These are phyloP conservation scores for Schizophyllum commune DNA, from an alignment of 1,284 basidiomycete species.

Conservation along the genomic window DNA sequence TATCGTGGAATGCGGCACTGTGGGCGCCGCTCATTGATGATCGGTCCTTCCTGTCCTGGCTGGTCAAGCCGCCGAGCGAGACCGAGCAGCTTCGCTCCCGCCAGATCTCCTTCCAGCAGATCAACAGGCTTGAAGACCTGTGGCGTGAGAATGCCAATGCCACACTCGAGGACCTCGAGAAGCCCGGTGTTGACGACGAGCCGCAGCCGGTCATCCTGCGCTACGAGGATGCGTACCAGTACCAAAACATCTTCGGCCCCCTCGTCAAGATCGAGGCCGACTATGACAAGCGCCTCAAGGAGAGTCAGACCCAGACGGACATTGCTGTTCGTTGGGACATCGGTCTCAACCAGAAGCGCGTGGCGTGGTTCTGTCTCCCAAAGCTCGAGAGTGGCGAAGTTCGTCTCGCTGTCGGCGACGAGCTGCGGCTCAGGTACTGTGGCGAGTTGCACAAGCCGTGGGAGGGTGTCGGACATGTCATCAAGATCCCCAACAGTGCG, in stretches of 20 bases:
- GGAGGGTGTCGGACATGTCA: conserved; percentile 97
- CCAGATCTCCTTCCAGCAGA: conserved; percentile 94
- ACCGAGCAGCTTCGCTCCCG: conserved; percentile 92
- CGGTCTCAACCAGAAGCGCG: conserved; percentile 94
- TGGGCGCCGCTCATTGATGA: conserved; percentile 99
- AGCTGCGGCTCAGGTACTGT: conserved; percentile 83
- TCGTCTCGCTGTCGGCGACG: conserved; percentile 93
- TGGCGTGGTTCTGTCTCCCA: conserved; percentile 94
- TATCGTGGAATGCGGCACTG: conserved; percentile 95
- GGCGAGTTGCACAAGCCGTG: conserved; percentile 88
- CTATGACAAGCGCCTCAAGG: conserved; percentile 96
- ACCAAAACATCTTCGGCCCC: conserved; percentile 98
- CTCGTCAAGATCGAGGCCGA: conserved; percentile 99
- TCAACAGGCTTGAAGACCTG: conserved; percentile 94
- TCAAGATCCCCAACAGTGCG: conserved; percentile 99
- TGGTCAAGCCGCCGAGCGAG: conserved; percentile 95
- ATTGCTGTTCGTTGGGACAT: conserved; percentile 96
- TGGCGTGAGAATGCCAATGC: conserved; percentile 97
- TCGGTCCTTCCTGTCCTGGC: conserved; percentile 96
- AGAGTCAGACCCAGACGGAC: conserved; percentile 96
- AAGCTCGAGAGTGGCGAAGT: conserved; percentile 99
- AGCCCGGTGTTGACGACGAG: conserved; percentile 94
- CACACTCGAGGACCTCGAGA: conserved; percentile 93
- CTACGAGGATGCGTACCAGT: conserved; percentile 99
- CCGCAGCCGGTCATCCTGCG: conserved; percentile 85